phyloP scores from a whole-genome alignment of 768 basidiomycete genomes.

The Mycena rosella region DNA sequence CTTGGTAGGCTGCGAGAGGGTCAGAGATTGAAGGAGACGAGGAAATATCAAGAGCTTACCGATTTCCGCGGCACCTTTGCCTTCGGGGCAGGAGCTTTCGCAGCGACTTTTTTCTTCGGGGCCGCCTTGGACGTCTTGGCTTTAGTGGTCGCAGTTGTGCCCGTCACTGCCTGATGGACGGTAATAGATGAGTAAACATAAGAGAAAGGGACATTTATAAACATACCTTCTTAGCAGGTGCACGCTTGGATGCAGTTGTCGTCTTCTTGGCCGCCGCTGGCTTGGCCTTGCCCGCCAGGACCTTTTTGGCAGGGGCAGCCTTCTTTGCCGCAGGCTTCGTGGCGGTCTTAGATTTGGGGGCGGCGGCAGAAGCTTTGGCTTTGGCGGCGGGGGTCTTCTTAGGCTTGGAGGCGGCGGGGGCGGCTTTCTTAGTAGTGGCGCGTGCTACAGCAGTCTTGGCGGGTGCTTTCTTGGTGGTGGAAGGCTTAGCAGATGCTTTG shows the following conservation, averaged over 20 bases:
- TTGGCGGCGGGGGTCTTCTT: constrained; percentile 49
- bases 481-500: constrained; percentile 53
- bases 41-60: constrained; percentile 14
- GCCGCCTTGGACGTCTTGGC: constrained; percentile 53
- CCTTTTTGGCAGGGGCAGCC: constrained; percentile 50
- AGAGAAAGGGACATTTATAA: background rate
- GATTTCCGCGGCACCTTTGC: constrained; percentile 33
- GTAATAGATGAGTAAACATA: background rate
- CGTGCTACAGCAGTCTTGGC: constrained; percentile 31
- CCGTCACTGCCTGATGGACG: constrained; percentile 63
- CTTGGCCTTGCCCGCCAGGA: constrained; percentile 52
- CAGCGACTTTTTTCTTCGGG: constrained; percentile 44
- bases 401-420: background rate
- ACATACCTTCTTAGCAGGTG: constrained; percentile 73
- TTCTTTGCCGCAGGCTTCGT: constrained; percentile 8
- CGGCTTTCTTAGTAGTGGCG: constrained; percentile 24
- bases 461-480: constrained; percentile 55
- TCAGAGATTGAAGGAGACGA: constrained; percentile 6
- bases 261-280: constrained; percentile 56
- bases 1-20: constrained; percentile 32
- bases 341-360: constrained; percentile 31
- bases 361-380: constrained; percentile 46
- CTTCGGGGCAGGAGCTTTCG: constrained; percentile 28
- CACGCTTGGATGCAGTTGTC: constrained; percentile 58
- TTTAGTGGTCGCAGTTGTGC: constrained; percentile 57